Evolutionary conservation across 2,329 filamentous ascomycete genomes (phyloP).

Genomic region (Fusarium irregulare): DNA sequence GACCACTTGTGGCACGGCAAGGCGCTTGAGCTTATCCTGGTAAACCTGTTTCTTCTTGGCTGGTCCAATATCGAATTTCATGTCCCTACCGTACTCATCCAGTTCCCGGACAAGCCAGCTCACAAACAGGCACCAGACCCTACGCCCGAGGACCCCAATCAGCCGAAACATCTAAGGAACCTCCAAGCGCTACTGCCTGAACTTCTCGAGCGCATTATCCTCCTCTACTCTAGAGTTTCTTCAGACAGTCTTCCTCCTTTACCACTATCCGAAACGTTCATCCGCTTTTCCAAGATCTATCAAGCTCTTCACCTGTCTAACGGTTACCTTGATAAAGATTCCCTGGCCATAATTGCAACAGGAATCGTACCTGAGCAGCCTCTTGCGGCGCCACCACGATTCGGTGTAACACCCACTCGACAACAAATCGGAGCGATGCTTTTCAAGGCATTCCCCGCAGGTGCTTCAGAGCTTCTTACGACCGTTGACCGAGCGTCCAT

Average conservation of each 20-base stretch:
- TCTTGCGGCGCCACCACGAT: slow-evolving; percentile 64
- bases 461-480: slow-evolving; percentile 73
- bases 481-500: slow-evolving; percentile 82
- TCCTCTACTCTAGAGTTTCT: slow-evolving; percentile 76
- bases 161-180: slow-evolving; percentile 65
- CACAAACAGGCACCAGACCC: slow-evolving; percentile 49
- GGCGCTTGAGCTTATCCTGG: slow-evolving; percentile 85
- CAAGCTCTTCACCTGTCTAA: slow-evolving; percentile 73
- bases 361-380: slow-evolving; percentile 66
- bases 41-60: slow-evolving; percentile 84
- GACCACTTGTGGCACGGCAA: slow-evolving; percentile 99
- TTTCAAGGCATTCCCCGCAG: slow-evolving; percentile 77
- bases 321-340: slow-evolving; percentile 70
- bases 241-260: slow-evolving; percentile 78
- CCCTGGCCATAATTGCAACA: slow-evolving; percentile 73
- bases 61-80: slow-evolving; percentile 88
- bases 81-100: slow-evolving; percentile 69
- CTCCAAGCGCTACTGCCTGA: slow-evolving; percentile 75
- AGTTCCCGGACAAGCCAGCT: slow-evolving; percentile 59
- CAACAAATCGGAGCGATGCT: slow-evolving; percentile 73
- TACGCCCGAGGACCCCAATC: slow-evolving; percentile 54
- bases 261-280: slow-evolving; percentile 76
- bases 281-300: slow-evolving; percentile 78
- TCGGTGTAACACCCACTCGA: slow-evolving; percentile 67
- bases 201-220: slow-evolving; percentile 78